Evolutionary conservation across 2,329 filamentous ascomycete species (phyloP).

Genomic region (Byssochlamys sp.): DNA sequence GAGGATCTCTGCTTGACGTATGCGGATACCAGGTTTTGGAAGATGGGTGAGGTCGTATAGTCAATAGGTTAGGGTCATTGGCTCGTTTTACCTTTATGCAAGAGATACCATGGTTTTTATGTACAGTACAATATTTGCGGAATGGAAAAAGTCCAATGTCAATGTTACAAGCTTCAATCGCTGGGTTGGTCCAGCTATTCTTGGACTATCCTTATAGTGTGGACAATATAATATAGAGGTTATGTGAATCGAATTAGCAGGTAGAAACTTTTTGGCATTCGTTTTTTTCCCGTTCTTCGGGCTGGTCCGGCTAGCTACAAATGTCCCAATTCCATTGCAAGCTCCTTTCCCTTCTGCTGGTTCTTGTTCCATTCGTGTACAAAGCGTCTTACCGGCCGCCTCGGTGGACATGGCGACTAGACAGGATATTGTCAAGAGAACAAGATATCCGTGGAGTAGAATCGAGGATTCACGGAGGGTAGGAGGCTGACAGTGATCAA

Average conservation of each 20-base stretch:
- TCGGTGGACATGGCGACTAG: background rate
- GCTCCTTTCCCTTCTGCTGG: background rate
- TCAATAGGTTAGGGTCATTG: background rate
- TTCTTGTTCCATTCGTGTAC: background rate
- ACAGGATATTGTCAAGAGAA: background rate
- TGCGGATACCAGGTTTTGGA: slow-evolving; percentile 35
- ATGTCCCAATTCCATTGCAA: background rate
- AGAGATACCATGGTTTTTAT: background rate
- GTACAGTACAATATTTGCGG: background rate
- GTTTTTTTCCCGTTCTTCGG: background rate
- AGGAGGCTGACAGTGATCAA: background rate
- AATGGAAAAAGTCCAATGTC: background rate
- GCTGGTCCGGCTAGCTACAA: background rate
- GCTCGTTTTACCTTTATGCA: background rate
- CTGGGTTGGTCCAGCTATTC: background rate
- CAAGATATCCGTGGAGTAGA: background rate
- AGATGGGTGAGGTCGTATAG: slow-evolving; percentile 27
- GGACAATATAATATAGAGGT: background rate
- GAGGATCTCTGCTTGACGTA: slow-evolving; percentile 31
- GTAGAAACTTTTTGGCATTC: background rate
- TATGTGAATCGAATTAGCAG: background rate
- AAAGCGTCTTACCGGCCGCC: background rate
- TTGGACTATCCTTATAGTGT: background rate
- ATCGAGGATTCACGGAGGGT: background rate
- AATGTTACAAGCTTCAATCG: too few relatives aligned